These are phyloP conservation scores for Fusarium domesticum DNA, from an alignment of 2,329 filamentous ascomycete species.

Conservation along the genomic window DNA sequence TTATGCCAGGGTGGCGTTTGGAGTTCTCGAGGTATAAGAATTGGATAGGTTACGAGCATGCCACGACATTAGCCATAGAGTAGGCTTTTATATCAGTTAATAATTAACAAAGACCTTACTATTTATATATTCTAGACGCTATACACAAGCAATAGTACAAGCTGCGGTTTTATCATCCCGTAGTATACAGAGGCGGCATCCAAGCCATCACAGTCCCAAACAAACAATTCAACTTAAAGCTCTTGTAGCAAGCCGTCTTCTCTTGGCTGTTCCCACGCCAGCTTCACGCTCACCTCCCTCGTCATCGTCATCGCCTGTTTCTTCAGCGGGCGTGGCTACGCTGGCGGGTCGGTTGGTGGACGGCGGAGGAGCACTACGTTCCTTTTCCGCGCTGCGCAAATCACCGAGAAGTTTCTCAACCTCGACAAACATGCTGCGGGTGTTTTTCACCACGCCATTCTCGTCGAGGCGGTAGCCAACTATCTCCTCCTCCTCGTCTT, in stretches of 20 bases:
- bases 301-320: conserved; percentile 50
- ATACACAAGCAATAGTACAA: conserved; percentile 24
- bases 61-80: not conserved
- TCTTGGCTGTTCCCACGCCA: conserved; percentile 34
- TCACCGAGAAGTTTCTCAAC: conserved; percentile 76
- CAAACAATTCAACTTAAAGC: conserved; percentile 8
- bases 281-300: conserved; percentile 44
- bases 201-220: conserved; percentile 9
- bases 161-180: conserved; percentile 8
- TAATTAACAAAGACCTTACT: conserved; percentile 22
- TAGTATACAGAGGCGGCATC: conserved; percentile 14
- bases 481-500: conserved; percentile 45
- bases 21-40: conserved; percentile 7
- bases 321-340: conserved; percentile 42
- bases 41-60: not conserved
- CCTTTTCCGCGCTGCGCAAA: conserved; percentile 70
- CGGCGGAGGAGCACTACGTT: conserved; percentile 39
- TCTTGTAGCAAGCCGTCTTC: conserved; percentile 36
- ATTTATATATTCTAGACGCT: conserved; percentile 28
- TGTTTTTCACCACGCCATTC: conserved; percentile 83
- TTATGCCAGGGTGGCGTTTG: conserved; percentile 4
- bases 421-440: conserved; percentile 83
- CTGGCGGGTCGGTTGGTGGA: conserved; percentile 36
- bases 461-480: conserved; percentile 69
- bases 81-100: conserved; percentile 6